These are phyloP conservation scores for Wakefieldia striispora DNA, from an alignment of 768 basidiomycete species.

Conservation along the genomic window DNA sequence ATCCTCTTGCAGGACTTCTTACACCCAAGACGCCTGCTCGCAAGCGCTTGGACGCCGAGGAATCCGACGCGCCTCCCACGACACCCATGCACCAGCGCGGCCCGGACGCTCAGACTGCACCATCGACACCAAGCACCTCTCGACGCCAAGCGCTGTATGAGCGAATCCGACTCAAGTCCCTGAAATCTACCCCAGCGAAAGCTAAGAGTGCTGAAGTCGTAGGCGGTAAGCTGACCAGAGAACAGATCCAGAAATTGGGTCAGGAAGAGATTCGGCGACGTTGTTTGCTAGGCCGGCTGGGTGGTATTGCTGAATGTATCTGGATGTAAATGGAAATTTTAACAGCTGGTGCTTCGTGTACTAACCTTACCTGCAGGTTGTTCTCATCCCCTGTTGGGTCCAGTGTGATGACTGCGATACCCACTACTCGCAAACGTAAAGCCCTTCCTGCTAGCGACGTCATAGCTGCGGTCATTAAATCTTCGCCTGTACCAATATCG, in stretches of 20 bases:
- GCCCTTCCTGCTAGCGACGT: conserved; percentile 69
- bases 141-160: conserved; percentile 80
- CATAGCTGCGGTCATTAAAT: conserved; percentile 67
- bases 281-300: conserved; percentile 73
- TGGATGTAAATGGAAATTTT: conserved; percentile 63
- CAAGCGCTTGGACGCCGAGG: conserved; percentile 45
- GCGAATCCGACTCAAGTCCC: conserved; percentile 70
- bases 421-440: conserved; percentile 65
- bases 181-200: conserved; percentile 68
- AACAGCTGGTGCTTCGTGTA: background rate
- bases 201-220: conserved; percentile 37
- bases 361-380: conserved; percentile 39
- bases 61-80: conserved; percentile 44
- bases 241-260: conserved; percentile 65
- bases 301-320: conserved; percentile 80
- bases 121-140: conserved; percentile 70
- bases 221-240: conserved; percentile 54
- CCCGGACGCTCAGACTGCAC: conserved; percentile 49
- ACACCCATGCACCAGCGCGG: conserved; percentile 69
- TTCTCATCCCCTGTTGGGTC: conserved; percentile 65
- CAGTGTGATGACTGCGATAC: conserved; percentile 48
- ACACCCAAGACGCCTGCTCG: conserved; percentile 39
- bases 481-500: conserved; percentile 78
- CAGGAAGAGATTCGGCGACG: conserved; percentile 79
- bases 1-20: conserved; percentile 37